Base-by-base conservation (phyloP, 805 yeast genomes). In the Ogataea glucozyma region DNA sequence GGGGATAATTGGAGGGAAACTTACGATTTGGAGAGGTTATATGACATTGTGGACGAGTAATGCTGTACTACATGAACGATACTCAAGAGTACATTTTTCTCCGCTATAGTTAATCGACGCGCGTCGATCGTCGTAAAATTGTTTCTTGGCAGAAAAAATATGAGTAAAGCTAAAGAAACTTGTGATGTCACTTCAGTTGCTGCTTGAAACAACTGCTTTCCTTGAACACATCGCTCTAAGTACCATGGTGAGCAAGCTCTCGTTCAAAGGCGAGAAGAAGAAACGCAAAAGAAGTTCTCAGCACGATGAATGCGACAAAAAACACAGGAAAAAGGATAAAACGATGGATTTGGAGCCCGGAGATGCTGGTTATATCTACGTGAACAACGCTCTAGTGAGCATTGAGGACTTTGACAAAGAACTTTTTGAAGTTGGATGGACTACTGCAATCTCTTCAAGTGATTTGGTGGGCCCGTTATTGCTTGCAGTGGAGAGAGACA, bases 1-100 rank as follows among this genome's bases (percentile, higher is more conserved):
- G 88, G 90, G 18, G 73, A 73, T n/a, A 54, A 73, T 41, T 79
- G 83, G 75, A 72, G 90, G 53, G 83, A 81, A 35, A 71, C 72
- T 34, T 83, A 74, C 54, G 84, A 83, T 56, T 58, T 85, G 16
- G 76, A 76, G 38, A 62, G 64, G 23, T 66, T 79, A 16, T 84
- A 83, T 52, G 85, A 81, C 42, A 63, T 65, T 39, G 69, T 77
- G 19, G 71, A 67, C 35, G 47, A 37, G 22, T 47, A 31, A 34
- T 4, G 35, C 14, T 23, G 8, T 23, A 18, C 10, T 9, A 23
- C 9, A 8, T 3, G 9, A 27, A 18, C 6, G 20, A 17, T 7
- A 22, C 24, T 27, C 4, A 5, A 20, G 13, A 18, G 6, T 20
- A 31, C 29, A 11, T 6, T 20, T 10, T 22, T 4, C 10, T n/a